phyloP scores from a whole-genome alignment of 2,329 filamentous ascomycete species.

The Calonectria hawksworthii region DNA sequence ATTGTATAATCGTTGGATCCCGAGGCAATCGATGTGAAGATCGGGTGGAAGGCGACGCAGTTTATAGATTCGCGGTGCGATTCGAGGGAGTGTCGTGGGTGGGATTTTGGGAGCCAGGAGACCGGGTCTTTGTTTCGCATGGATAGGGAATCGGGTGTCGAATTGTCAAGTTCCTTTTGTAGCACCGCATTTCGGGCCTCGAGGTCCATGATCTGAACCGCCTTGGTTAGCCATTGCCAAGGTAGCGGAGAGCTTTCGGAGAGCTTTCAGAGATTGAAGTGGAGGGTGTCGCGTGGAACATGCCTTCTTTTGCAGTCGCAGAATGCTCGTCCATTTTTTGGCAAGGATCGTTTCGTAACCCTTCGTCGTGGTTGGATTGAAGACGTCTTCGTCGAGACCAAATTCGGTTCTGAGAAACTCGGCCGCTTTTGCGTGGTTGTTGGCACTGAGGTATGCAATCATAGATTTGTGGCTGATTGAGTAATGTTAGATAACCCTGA shows the following conservation, averaged over 20 bases:
- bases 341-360: conserved; percentile 94
- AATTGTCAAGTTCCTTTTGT: conserved; percentile 86
- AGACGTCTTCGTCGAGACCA: conserved; percentile 74
- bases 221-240: background rate
- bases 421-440: conserved; percentile 77
- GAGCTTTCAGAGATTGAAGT: background rate
- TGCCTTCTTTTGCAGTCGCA: conserved; percentile 94
- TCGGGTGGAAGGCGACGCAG: conserved; percentile 91
- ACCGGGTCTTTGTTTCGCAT: conserved; percentile 86
- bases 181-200: conserved; percentile 80
- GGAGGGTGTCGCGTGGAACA: background rate
- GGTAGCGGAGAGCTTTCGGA: background rate
- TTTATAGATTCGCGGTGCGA: conserved; percentile 86
- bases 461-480: conserved; percentile 85
- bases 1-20: conserved; percentile 94
- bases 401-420: conserved; percentile 81
- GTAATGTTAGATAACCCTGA: conserved; percentile 1
- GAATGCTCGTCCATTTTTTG: conserved; percentile 98
- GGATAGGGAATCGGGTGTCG: conserved; percentile 81
- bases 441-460: conserved; percentile 85
- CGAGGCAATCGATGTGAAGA: conserved; percentile 90
- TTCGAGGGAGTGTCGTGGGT: conserved; percentile 83
- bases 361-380: conserved; percentile 85
- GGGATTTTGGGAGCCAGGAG: conserved; percentile 85
- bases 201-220: conserved; percentile 87